Conservation (phyloP, 2,329 filamentous ascomycete genomes). For the Gnomoniopsis smithogilvyi region DNA sequence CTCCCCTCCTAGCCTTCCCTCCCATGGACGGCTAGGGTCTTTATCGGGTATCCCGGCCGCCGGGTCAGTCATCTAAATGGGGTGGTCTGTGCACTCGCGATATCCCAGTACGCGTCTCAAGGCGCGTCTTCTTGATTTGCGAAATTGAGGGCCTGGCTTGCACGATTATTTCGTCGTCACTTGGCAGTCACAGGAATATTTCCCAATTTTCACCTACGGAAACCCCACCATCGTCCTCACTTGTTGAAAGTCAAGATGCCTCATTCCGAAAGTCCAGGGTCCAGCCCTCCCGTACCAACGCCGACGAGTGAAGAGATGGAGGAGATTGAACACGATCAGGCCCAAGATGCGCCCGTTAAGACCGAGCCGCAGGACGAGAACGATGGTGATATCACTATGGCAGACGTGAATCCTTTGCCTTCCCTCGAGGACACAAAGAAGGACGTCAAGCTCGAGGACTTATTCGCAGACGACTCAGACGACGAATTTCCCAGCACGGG, state of each 20-base stretch:
- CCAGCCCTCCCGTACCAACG: conserved; percentile 20
- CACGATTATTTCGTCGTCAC: background rate
- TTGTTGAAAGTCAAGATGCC: conserved; percentile 34
- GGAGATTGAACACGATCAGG: conserved; percentile 25
- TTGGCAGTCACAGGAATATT: background rate
- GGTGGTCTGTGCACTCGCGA: conserved; percentile 8
- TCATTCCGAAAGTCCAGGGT: conserved; percentile 38
- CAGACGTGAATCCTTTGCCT: conserved; percentile 27
- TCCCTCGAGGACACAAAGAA: conserved; percentile 31
- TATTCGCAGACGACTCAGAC: conserved; percentile 60
- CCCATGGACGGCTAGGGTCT: background rate
- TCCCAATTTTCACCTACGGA: background rate
- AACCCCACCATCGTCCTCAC: background rate
- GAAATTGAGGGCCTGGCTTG: background rate
- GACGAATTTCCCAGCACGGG: conserved; percentile 56
- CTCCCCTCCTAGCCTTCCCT: background rate
- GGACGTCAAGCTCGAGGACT: conserved; percentile 53
- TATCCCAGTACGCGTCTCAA: background rate
- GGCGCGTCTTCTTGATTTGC: conserved; percentile 3
- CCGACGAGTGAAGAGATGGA: conserved; percentile 15
- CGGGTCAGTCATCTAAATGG: background rate
- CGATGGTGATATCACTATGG: conserved; percentile 40
- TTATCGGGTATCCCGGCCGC: background rate
- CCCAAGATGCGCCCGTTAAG: conserved; percentile 29
- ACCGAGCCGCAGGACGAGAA: conserved; percentile 26